A percentile compares a stretch with the other conserved stretches of the same genome.
phyloP scores from a whole-genome alignment of 2,329 filamentous ascomycete species.

The Penicillium sp. region DNA sequence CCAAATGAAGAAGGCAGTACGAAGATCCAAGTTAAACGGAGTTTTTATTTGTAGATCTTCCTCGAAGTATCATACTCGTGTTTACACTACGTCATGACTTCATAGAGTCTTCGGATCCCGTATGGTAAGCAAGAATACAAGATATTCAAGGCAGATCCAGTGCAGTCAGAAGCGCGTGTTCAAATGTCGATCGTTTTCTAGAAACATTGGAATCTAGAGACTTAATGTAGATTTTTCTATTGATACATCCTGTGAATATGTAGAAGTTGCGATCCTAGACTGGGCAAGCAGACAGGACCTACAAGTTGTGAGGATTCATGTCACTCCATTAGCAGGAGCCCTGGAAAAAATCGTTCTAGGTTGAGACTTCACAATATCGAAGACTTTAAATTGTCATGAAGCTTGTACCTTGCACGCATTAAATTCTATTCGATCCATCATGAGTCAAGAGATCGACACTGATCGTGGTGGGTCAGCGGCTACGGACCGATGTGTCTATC shows the following conservation, averaged over 20 bases:
- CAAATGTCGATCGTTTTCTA: conserved; percentile 8
- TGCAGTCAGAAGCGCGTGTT: conserved; percentile 6
- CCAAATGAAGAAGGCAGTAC: neutral
- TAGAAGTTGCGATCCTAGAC: neutral
- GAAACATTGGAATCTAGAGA: conserved; percentile 2
- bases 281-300: neutral
- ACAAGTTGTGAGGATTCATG: neutral
- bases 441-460: conserved; percentile 12
- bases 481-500: conserved; percentile 14
- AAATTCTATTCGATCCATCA: neutral
- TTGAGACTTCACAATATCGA: neutral
- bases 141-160: neutral
- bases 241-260: neutral
- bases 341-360: neutral
- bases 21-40: neutral
- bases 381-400: neutral
- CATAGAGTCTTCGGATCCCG: neutral
- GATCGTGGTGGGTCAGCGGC: conserved; percentile 17
- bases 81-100: conserved; percentile 25
- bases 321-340: neutral
- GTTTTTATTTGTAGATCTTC: conserved; percentile 1
- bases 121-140: neutral
- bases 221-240: neutral
- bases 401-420: neutral
- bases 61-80: conserved; percentile 9